Base-by-base conservation (phyloP, 768 basidiomycete genomes). In the Imleria badia region DNA sequence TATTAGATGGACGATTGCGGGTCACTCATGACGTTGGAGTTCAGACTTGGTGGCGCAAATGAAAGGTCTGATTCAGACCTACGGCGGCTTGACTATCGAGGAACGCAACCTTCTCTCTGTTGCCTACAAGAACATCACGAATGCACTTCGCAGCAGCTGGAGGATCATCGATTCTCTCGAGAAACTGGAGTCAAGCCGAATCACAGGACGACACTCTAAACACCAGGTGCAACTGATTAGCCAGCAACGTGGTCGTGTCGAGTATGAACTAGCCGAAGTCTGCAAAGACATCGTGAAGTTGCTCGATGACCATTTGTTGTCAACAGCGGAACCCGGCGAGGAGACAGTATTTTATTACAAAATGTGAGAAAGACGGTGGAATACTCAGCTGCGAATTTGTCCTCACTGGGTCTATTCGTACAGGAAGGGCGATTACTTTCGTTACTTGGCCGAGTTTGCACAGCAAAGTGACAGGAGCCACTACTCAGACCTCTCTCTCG, bases 281-380 rank as follows among this genome's bases (percentile, higher is more conserved):
- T 94, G 91, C 73, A 83, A 85, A 71, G 90, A 91, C 66, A 86
- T 91, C 65, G 82, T 93, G 40, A 74, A 78, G 53, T 74, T 92
- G 5, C 71, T 94, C 59, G 83, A 92, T 50, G 68, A 73, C 31
- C 73, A 79, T 68, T 71, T 88, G 58, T 77, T 83, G 63, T 81
- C 83, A 23, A 71, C 73, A 30, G 91, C 91, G 9, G 81, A 78
- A 58, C 77, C 80, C 15, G 91, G 92, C 40, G 91, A 94, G 72
- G 86, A 87, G 71, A 85, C 82, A 59, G 93, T 93, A 31, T 94
- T 94, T 76, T 94, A 94, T 77, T 86, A 83, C 68, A 94, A 95
- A 76, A 86, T 93, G 89, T 88, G 63, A 72, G 82, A 48, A 30
- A 50, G n/a, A 67, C 9, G 2, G 39, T 38, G 23, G 7, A 50